Conservation (phyloP, 2,329 filamentous ascomycete species). For the Pseudocercospora musae region DNA sequence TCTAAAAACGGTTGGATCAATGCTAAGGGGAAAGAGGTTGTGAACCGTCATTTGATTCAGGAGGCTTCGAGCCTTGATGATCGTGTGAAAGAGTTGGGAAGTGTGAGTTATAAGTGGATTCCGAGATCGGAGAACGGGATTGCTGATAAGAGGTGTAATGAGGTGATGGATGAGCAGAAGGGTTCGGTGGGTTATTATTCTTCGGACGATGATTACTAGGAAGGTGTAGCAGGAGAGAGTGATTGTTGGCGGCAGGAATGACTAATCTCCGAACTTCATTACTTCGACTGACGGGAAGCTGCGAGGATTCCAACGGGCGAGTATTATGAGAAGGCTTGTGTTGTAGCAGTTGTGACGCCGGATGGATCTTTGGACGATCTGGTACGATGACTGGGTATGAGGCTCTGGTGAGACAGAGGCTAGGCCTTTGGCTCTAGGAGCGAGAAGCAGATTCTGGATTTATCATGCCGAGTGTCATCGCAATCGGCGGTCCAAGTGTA, state of each 20-base stretch:
- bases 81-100: not conserved
- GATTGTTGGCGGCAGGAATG: too few species aligned
- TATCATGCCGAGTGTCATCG: not conserved
- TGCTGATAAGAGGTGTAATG: slow-evolving; percentile 3
- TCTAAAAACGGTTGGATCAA: slow-evolving; percentile 10
- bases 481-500: not conserved
- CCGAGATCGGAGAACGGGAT: not conserved
- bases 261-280: not conserved
- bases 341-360: not conserved
- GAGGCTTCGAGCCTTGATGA: slow-evolving; percentile 5
- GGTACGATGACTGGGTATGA: not conserved
- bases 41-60: slow-evolving; percentile 10
- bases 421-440: too few species aligned
- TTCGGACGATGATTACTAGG: not conserved
- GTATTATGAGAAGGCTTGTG: not conserved
- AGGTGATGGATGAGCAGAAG: not conserved
- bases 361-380: not conserved
- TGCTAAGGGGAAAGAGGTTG: slow-evolving; percentile 1
- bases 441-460: not conserved
- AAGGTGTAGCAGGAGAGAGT: not conserved
- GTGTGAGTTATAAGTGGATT: slow-evolving; percentile 11
- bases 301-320: not conserved
- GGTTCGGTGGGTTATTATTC: not conserved
- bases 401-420: not conserved
- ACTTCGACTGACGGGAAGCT: not conserved